Percentiles rank a stretch among this genome's conserved stretches.
Evolutionary conservation across 768 basidiomycete species (phyloP).

Genomic region (Amanita thiersii): DNA sequence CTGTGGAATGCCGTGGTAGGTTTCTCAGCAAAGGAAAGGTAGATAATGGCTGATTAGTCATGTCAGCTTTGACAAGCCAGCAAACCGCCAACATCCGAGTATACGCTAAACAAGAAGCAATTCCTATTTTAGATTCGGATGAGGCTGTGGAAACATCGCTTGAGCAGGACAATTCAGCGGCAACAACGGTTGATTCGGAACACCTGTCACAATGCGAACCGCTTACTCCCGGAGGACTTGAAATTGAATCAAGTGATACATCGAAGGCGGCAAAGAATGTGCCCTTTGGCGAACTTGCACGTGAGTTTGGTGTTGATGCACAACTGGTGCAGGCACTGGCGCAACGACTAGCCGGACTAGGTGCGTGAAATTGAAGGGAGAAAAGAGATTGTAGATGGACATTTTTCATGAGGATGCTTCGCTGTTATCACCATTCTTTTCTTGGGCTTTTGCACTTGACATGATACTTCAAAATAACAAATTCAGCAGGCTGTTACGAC

Average conservation of each 20-base stretch:
- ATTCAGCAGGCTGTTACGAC: constrained; percentile 2
- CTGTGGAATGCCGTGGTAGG: constrained; percentile 52
- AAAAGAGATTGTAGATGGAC: too few relatives aligned
- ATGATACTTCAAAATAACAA: too few relatives aligned
- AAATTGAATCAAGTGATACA: constrained; percentile 1
- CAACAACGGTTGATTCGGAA: constrained; percentile 8
- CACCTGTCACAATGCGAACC: constrained; percentile 10
- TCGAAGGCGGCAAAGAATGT: not conserved
- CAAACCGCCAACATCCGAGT: constrained; percentile 27
- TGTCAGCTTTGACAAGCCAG: constrained; percentile 53
- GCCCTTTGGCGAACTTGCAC: constrained; percentile 42
- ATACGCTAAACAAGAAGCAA: constrained; percentile 8
- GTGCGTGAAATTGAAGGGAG: constrained; percentile 9
- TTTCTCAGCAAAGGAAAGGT: not conserved
- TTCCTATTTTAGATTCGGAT: constrained; percentile 6
- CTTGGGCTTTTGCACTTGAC: too few relatives aligned
- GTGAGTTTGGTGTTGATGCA: constrained; percentile 69
- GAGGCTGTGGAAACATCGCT: not conserved
- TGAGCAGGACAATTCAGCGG: constrained; percentile 6
- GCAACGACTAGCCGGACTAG: constrained; percentile 38
- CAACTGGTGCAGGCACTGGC: constrained; percentile 60
- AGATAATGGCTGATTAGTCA: constrained; percentile 3
- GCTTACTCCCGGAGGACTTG: constrained; percentile 7
- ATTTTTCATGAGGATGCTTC: too few relatives aligned
- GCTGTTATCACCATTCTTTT: too few relatives aligned